These are phyloP conservation scores for Sporothrix inflata DNA, from an alignment of 2,329 filamentous ascomycete genomes.

Conservation along the genomic window DNA sequence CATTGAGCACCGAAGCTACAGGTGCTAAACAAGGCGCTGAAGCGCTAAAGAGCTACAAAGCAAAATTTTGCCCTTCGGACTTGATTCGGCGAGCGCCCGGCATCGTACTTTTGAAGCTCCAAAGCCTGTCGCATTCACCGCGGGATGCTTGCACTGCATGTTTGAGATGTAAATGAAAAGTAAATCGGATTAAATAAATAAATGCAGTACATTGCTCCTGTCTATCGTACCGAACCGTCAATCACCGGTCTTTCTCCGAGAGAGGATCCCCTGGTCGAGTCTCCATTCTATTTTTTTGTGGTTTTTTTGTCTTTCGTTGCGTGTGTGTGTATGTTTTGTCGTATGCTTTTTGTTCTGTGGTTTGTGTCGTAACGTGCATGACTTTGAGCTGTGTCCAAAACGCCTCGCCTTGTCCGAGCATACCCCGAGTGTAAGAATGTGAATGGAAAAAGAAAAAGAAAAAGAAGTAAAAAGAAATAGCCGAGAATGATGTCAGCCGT, in stretches of 20 bases:
- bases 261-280: neutral
- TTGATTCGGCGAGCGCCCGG: conserved; percentile 11
- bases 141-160: neutral
- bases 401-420: conserved; percentile 18
- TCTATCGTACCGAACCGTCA: neutral
- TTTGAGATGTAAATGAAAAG: neutral
- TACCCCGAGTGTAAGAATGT: conserved; percentile 5
- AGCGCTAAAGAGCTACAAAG: neutral
- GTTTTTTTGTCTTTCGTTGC: neutral
- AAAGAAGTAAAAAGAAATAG: neutral
- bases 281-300: neutral
- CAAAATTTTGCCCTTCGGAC: neutral
- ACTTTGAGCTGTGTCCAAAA: conserved; percentile 8
- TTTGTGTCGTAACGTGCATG: neutral
- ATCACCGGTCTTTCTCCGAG: neutral
- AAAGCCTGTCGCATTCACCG: neutral
- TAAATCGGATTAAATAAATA: neutral
- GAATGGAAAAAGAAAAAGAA: neutral
- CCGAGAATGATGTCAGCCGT: neutral
- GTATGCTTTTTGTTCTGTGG: neutral
- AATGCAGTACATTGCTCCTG: neutral
- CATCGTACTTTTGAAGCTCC: neutral
- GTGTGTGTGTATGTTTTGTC: neutral
- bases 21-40: neutral
- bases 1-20: neutral